These are phyloP conservation scores for Beta macrorhiza DNA, from an alignment of 179 eudicot species.

Conservation along the genomic window DNA sequence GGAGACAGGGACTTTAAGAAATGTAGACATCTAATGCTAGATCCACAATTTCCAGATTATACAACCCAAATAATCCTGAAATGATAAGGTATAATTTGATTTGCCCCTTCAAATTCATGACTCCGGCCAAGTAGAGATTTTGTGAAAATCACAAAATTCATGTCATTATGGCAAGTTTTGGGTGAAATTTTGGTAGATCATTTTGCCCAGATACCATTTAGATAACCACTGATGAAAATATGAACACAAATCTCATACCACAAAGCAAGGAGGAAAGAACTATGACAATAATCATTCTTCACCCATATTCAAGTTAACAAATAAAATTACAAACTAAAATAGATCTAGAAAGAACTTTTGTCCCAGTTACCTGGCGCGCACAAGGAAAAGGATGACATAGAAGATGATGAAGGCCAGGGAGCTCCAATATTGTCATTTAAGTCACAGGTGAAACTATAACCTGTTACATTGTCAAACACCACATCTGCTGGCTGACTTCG, in stretches of 20 bases:
- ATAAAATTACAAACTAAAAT: neutral
- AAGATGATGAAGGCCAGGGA: constrained; percentile 96
- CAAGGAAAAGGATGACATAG: constrained; percentile 75
- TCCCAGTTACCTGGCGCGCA: constrained; percentile 53
- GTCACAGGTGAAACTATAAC: constrained; percentile 89
- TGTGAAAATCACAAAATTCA: constrained; percentile 2
- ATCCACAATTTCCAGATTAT: neutral
- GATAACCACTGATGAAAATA: neutral
- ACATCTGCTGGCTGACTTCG: constrained; percentile 87
- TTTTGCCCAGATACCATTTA: neutral
- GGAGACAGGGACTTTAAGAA: neutral
- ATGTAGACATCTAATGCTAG: neutral
- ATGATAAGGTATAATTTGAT: neutral
- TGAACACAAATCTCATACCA: neutral
- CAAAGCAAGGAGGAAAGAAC: neutral
- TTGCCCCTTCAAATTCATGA: neutral
- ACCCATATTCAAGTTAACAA: neutral
- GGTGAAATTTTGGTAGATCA: neutral
- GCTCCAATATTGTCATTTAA: constrained; percentile 90
- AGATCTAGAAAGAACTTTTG: neutral
- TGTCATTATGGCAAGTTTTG: neutral
- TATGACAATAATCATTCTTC: neutral
- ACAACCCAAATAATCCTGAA: constrained; percentile 5
- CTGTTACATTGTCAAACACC: constrained; percentile 71
- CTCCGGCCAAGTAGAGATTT: neutral